Evolutionary conservation across 495 filamentous ascomycete species (phyloP).

Genomic region (Podospora pseudoanserina): DNA sequence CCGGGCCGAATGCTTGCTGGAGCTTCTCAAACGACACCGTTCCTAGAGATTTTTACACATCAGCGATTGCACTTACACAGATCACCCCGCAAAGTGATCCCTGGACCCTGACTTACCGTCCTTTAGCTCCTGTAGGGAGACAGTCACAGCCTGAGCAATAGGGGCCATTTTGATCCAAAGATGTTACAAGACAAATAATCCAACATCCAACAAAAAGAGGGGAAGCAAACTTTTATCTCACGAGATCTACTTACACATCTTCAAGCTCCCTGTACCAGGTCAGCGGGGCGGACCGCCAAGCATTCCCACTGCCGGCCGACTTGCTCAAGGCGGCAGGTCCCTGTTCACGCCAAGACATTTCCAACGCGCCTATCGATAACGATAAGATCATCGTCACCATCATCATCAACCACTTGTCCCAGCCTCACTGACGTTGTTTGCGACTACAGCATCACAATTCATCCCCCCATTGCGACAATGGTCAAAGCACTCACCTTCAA

Average conservation of each 20-base stretch:
- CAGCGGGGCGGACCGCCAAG: conserved; percentile 20
- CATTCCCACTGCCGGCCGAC: conserved; percentile 10
- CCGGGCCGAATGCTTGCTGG: conserved; percentile 83
- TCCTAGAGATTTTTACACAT: conserved; percentile 37
- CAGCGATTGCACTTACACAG: conserved; percentile 17
- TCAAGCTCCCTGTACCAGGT: conserved; percentile 8
- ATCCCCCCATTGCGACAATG: conserved; percentile 37
- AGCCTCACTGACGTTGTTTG: conserved; percentile 1
- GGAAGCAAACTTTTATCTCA: not conserved
- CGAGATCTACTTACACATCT: not conserved
- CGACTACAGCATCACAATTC: not conserved
- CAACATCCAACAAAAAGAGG: not conserved
- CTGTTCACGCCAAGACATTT: not conserved
- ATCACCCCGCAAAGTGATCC: not conserved
- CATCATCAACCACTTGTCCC: not conserved
- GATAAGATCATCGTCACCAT: not conserved
- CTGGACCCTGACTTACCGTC: conserved; percentile 35
- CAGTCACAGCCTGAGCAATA: conserved; percentile 46
- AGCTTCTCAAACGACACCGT: conserved; percentile 69
- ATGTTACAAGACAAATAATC: not conserved
- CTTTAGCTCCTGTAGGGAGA: conserved; percentile 51
- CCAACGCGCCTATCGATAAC: conserved; percentile 19
- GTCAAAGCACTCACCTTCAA: conserved; percentile 90
- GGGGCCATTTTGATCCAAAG: conserved; percentile 35
- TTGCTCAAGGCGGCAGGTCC: conserved; percentile 13